phyloP scores from a whole-genome alignment of 257 asterid genomes.

The Asclepias syriaca region DNA sequence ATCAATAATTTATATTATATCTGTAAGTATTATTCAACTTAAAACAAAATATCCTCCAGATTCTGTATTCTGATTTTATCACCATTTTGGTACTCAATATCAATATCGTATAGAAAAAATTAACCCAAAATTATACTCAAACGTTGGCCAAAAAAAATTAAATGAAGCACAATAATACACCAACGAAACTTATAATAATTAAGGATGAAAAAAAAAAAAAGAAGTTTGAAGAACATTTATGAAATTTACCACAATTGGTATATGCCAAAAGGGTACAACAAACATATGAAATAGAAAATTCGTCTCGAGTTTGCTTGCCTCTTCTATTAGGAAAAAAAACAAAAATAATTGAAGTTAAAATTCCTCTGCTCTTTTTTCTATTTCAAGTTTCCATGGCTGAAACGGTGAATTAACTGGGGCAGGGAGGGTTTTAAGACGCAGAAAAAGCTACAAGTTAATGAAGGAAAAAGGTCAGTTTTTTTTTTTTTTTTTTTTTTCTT shows the following conservation, averaged over 20 bases:
- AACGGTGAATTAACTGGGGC: background rate
- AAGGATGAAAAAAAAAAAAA: background rate
- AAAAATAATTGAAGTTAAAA: slow-evolving; percentile 3
- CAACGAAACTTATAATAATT: too few species aligned
- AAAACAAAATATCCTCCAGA: too few species aligned
- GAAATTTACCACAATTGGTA: background rate
- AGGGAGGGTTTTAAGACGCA: background rate
- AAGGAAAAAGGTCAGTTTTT: background rate
- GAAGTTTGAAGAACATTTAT: background rate
- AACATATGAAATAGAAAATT: slow-evolving; percentile 19
- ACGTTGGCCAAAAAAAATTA: too few species aligned
- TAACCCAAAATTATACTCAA: too few species aligned
- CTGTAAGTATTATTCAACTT: too few species aligned
- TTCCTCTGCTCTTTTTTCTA: background rate
- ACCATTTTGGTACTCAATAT: too few species aligned
- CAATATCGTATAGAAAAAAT: too few species aligned
- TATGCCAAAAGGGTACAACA: slow-evolving; percentile 13
- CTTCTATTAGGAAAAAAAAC: background rate
- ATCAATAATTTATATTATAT: too few species aligned
- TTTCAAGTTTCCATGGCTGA: background rate
- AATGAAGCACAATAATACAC: too few species aligned
- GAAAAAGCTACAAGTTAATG: background rate
- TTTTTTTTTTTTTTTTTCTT: too few species aligned
- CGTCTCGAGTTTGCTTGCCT: slow-evolving; percentile 13
- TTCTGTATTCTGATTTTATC: too few species aligned